Evolutionary conservation across 116 monocot species (phyloP).

Genomic region (Thalassia testudinum): DNA sequence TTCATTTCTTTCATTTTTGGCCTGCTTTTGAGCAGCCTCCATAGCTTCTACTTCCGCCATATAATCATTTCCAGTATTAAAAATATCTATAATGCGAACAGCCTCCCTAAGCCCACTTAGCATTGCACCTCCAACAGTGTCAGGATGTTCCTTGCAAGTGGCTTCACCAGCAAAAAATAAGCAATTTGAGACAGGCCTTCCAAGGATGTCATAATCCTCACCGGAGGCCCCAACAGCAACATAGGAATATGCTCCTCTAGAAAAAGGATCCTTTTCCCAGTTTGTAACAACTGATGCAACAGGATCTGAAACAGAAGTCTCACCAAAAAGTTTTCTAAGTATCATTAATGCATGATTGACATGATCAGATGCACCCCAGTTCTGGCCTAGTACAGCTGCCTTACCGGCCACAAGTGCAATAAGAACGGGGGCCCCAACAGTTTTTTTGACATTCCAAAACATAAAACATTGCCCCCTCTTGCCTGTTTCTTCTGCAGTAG

Average conservation of each 20-base stretch:
- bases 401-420: slow-evolving; percentile 94
- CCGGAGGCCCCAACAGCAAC: slow-evolving; percentile 94
- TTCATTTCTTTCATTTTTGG: slow-evolving; percentile 71
- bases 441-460: slow-evolving; percentile 99
- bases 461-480: slow-evolving; percentile 87
- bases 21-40: slow-evolving; percentile 44
- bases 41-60: slow-evolving; percentile 73
- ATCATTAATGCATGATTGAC: slow-evolving; percentile 72
- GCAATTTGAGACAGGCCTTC: slow-evolving; percentile 71
- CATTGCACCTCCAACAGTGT: slow-evolving; percentile 99
- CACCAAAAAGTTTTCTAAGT: slow-evolving; percentile 79
- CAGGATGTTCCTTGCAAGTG: slow-evolving; percentile 98
- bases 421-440: slow-evolving; percentile 90
- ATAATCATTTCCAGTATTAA: slow-evolving; percentile 66
- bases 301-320: slow-evolving; percentile 78
- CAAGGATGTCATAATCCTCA: slow-evolving; percentile 91
- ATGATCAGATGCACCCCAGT: slow-evolving; percentile 44
- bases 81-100: slow-evolving; percentile 78
- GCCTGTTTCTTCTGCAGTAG: slow-evolving; percentile 76
- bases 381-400: slow-evolving; percentile 75
- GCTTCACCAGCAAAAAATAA: slow-evolving; percentile 99
- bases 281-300: slow-evolving; percentile 89
- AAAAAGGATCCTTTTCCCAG: slow-evolving; percentile 91
- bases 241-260: slow-evolving; percentile 89
- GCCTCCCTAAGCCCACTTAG: slow-evolving; percentile 97